Evolutionary conservation across 176 grass and related monocot species (phyloP).

Genomic region (Carex littledalei): DNA sequence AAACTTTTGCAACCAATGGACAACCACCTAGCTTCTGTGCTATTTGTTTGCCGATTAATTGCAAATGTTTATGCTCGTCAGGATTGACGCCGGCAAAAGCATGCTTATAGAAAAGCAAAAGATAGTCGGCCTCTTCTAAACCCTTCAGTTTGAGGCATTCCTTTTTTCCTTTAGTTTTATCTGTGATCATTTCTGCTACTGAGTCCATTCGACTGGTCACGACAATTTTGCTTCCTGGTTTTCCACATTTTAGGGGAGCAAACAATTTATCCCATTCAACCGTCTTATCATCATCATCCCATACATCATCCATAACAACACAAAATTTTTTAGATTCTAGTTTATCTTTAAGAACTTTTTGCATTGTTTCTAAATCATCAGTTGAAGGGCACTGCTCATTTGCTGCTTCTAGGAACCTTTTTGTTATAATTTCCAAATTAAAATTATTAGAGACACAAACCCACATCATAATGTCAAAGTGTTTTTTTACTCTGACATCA

Average conservation of each 20-base stretch:
- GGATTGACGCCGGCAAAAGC: constrained; percentile 33
- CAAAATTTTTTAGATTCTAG: constrained; percentile 31
- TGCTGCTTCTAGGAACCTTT: constrained; percentile 25
- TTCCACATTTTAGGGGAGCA: constrained; percentile 35
- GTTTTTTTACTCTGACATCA: constrained; percentile 5
- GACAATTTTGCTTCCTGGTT: constrained; percentile 30
- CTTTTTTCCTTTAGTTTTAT: neutral
- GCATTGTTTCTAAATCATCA: constrained; percentile 16
- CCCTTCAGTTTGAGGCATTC: constrained; percentile 27
- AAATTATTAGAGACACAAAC: constrained; percentile 39
- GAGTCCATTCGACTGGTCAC: constrained; percentile 35
- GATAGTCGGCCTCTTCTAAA: constrained; percentile 25
- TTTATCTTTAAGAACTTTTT: constrained; percentile 16
- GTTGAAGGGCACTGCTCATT: neutral
- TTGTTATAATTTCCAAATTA: constrained; percentile 31
- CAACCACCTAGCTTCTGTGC: constrained; percentile 29
- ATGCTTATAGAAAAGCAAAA: constrained; percentile 32
- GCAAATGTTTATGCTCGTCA: neutral
- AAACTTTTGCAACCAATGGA: constrained; percentile 45
- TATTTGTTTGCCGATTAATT: constrained; percentile 34
- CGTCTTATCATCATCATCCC: constrained; percentile 35
- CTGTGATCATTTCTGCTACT: constrained; percentile 16
- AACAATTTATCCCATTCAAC: constrained; percentile 36
- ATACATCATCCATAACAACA: constrained; percentile 50
- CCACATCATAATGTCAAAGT: constrained; percentile 34